phyloP scores from a whole-genome alignment of 148 eudicot genomes.

The Rhododendron williamsianum region DNA sequence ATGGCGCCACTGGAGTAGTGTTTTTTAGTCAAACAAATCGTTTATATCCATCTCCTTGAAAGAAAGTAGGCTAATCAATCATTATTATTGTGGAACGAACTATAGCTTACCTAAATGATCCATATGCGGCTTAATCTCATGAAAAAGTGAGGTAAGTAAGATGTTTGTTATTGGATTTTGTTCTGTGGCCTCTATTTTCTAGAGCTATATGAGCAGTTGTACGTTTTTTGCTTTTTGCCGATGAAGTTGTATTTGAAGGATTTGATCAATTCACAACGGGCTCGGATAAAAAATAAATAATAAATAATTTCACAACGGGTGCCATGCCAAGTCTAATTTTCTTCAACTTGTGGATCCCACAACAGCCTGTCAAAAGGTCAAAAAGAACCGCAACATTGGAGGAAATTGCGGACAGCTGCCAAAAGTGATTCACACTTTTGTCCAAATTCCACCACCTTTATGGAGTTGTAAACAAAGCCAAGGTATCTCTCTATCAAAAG shows the following conservation, averaged over 20 bases:
- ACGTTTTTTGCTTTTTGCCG: not conserved
- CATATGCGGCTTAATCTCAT: not conserved
- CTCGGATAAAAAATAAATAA: too few relatives aligned
- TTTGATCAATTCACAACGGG: not conserved
- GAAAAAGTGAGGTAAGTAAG: not conserved
- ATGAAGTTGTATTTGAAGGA: not conserved
- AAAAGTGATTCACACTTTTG: not conserved
- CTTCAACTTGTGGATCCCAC: not conserved
- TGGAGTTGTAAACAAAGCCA: not conserved
- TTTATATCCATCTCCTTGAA: too few relatives aligned
- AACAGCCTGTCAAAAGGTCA: constrained; percentile 8
- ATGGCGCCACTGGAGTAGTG: not conserved
- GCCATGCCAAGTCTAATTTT: too few relatives aligned
- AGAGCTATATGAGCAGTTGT: not conserved
- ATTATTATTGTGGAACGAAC: not conserved
- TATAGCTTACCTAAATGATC: not conserved
- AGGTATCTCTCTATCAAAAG: not conserved
- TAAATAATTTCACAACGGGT: too few relatives aligned
- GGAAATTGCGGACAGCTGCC: constrained; percentile 8
- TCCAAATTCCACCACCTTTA: not conserved
- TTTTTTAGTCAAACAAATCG: not conserved
- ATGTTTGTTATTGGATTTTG: not conserved
- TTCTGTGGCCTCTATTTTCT: not conserved
- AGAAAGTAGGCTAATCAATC: not conserved
- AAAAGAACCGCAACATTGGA: not conserved